Evolutionary conservation across 768 basidiomycete genomes (phyloP), one percentile per base, ranked within the genome.

Genomic region (Calocybe indica): DNA sequence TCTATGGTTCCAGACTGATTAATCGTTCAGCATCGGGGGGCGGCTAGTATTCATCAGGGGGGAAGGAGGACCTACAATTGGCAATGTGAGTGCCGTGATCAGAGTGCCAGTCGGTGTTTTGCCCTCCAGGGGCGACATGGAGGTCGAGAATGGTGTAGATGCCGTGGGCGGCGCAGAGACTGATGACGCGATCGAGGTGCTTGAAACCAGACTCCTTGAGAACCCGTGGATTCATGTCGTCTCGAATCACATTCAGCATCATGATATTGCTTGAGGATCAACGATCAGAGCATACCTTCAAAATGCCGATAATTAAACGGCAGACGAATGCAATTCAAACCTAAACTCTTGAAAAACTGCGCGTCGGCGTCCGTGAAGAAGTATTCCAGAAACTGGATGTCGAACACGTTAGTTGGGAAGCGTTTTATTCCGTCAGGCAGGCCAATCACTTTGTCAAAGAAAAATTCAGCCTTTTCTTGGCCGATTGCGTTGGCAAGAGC

Each of bases 81-180:
- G 83, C 80, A 30, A 83, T 74, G 59, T 85, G 83, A 9, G 76
- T 74, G 11, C 83, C 85, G 12, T 79, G 73, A 59, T 90, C 88
- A 13, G 75, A 71, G 62, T 92, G 90, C 89, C 90, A 92, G 63
- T 82, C 88, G 15, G 74, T 76, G 62, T 85, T 85, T 63, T 86
- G 85, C 2, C 85, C 83, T 36, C 83, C 84, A 6, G 84, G 81
- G 0, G 82, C 81, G 36, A 88, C 75, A 62, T 92, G 91, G 37
- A 91, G 68, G 58, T 92, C 90, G 46, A 92, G 74, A 58, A 90
- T 82, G 52, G 88, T 85, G 70, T 83, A 85, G 49, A 91, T 87
- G 31, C 82, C 84, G 49, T 88, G 75, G 51, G 78, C 71, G 12
- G 86, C 83, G 58, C 90, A 92, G 28, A 83, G 59, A 40, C 82